Percentiles rank a stretch among this genome's conserved stretches.
These are phyloP conservation scores for Mortierella sp. DNA, from an alignment of 371 early-diverging fungal species.

Conservation along the genomic window DNA sequence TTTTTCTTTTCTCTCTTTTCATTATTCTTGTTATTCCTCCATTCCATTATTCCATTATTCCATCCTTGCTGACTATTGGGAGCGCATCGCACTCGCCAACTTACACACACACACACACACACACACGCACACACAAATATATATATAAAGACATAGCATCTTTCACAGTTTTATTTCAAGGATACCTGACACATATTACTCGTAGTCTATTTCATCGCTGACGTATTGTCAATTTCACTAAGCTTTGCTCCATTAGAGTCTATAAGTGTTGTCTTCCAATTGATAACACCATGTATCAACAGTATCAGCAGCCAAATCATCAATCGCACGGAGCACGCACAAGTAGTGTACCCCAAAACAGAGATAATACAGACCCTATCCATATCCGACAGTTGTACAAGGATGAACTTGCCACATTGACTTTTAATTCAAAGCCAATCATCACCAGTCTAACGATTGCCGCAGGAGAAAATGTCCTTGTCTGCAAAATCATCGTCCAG, in stretches of 20 bases:
- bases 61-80: not conserved
- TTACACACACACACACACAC: too few species aligned
- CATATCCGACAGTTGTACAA: constrained; percentile 31
- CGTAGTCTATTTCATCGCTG: not conserved
- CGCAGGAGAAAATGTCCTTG: constrained; percentile 80
- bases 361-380: constrained; percentile 41
- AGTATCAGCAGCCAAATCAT: constrained; percentile 36
- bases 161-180: too few species aligned
- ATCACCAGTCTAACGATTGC: constrained; percentile 89
- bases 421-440: constrained; percentile 92
- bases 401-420: constrained; percentile 63
- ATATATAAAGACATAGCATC: too few species aligned
- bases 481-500: constrained; percentile 79
- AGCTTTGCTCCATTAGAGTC: constrained; percentile 1
- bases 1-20: not conserved
- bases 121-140: too few species aligned
- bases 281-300: constrained; percentile 38
- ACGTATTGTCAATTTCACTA: not conserved
- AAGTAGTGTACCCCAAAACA: constrained; percentile 29
- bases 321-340: constrained; percentile 24
- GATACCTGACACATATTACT: not conserved
- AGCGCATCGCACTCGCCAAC: not conserved
- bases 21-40: not conserved
- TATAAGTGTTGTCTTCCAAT: not conserved
- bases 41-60: too few species aligned